Base-by-base conservation (phyloP, 805 yeast species). In the Blastobotrys chiropterorum region DNA sequence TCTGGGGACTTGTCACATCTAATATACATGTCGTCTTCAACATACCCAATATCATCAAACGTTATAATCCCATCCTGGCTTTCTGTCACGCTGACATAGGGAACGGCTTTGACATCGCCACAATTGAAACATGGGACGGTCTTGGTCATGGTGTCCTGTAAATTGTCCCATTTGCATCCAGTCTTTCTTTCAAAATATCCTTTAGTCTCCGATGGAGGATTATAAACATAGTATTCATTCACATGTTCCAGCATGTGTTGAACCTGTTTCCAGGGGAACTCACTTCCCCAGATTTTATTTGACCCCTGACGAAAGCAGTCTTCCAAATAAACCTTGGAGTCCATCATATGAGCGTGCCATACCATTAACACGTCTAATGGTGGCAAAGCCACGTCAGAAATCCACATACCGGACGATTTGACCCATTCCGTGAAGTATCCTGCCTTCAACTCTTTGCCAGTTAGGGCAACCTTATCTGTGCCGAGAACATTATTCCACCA, bases 291-390 rank as follows among this genome's bases (percentile, higher is more conserved):
- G 34, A 26, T 26, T 26, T 26, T 26, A 26, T 26, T 26, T 11
- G 34, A 26, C 34, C 52, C 49, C 8, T 22, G 15, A 7, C 58
- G 56, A 14, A 55, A 16, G 31, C 57, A 53, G 44, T 59, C 63
- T 17, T 56, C 59, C 49, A 59, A 48, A 41, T 52, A 58, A 14
- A 50, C 52, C n/a, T 49, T 43, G 11, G 63, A 62, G 51, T 58
- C 57, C 49, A 58, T 49, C 56, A 58, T 49, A 34, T 53, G 58
- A 3, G 62, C 48, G 44, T 59, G 63, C 62, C 62, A 59, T 8
- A 59, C 54, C 63, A 59, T 59, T 16, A 59, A 48, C 40, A 59
- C 60, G 41, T 59, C 63, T 11, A 57, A 6, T 3, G 62, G 61
- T 21, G 61, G 59, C 44, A 58, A 16, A 8, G 15, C 42, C 15